Evolutionary conservation across 1,284 basidiomycete species (phyloP), one percentile per base, ranked within the genome.

Genomic region (Ceratobasidium sp.): DNA sequence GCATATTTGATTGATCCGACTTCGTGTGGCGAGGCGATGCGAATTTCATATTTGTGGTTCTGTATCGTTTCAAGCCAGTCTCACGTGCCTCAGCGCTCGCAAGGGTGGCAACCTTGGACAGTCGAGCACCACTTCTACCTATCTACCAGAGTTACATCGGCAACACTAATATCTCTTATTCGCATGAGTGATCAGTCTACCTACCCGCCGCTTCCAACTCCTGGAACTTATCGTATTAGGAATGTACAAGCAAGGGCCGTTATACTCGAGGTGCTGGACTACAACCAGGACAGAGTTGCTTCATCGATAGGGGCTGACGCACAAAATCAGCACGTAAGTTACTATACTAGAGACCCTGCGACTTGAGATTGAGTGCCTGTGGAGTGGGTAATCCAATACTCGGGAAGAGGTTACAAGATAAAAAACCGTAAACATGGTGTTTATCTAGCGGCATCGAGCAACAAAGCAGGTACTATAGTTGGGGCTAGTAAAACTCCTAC

Each of bases 371-470:
- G 15, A 51, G n/a, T 51, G n/a, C n/a, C 12, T 6, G 49, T 5
- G 5, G n/a, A 63, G 60, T 63, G 60, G 60, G 13, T 63, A 4
- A 13, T 63, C n/a, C 60, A 63, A 40, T 40, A 40, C 28, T 63
- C 60, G 13, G 60, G 60, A 18, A 26, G 60, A 13, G 60, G 60
- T 15, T 63, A 63, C 28, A 63, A 63, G 28, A 33, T 63, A 26
- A 63, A 63, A 63, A 63, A 63, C 28, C n/a, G 60, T 39, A 26
- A 63, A 39, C 40, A 63, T 39, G 60, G 60, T 26, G 60, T 39
- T 15, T 63, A 63, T 39, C 60, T 63, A 33, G 28, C 33, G 12
- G 60, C 28, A 15, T 33, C 60, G 4, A 63, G 28, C 28, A 63
- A 33, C 13, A 40, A 63, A 33, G 23, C 23, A 15, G 58, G 58